Base-by-base conservation (phyloP, 2,329 filamentous ascomycete genomes). In the Verticillium albo-atrum region DNA sequence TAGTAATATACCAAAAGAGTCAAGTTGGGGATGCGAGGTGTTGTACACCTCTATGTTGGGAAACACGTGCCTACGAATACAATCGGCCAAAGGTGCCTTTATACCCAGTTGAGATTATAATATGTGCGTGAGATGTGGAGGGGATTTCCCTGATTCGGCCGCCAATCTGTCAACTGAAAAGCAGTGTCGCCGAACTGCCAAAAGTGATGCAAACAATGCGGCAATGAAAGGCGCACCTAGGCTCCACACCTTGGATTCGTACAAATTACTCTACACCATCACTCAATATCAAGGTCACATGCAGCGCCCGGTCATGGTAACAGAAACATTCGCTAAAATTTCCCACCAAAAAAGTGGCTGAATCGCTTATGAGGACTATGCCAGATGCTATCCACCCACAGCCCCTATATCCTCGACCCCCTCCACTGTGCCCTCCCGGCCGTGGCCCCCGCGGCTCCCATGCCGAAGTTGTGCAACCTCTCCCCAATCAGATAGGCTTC, bases 401-500 rank as follows among this genome's bases (percentile, higher is more conserved):
- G 6, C 34, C 3, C 34, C 34, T 37, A 47, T n/a, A 47, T 47
- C 20, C 42, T 47, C 20, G 42, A n/a, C 15, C 72, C 69, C 57
- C 72, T 74, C 75, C 76, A 77, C 15, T 71, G 70, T 2, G 32
- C 68, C 69, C 60, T 70, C 70, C 17, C 69, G 68, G 58, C 71
- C 15, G 72, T 70, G 20, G 70, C 71, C 20, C 71, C 75, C 7
- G 74, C 73, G 17, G 75, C 71, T 7, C 72, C 74, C 2, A 73
- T 72, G 4, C 92, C 91, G 75, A 97, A 96, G 73, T 99, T 99
- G 76, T 99, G 96, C 68, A 99, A 75, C 61, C 93, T 80, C 77
- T 99, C 94, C 2, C 95, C 95, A 69, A 98, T 95, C 52, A 99
- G 79, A 72, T 99, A 99, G 0, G 96, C 93, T 75, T 99, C 96